A percentile compares a stretch with the other conserved stretches of the same genome.
Evolutionary conservation across 2,329 filamentous ascomycete species (phyloP).

Genomic region (Neonectria hederae): DNA sequence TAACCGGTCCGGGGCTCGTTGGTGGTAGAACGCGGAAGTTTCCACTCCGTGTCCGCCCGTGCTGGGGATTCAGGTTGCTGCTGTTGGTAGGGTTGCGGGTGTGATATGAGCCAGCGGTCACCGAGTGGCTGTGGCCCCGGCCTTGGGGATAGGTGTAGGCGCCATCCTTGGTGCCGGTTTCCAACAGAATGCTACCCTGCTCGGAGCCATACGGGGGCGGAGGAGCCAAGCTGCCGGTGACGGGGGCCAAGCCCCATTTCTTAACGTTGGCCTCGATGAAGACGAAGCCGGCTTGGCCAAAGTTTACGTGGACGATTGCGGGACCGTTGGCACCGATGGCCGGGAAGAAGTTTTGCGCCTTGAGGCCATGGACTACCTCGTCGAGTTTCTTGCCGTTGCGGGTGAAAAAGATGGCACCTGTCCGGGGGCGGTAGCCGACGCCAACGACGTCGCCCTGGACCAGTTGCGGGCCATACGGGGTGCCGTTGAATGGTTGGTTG

Average conservation of each 20-base stretch:
- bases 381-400: conserved; percentile 98
- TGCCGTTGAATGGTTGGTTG: conserved; percentile 89
- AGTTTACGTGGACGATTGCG: conserved; percentile 93
- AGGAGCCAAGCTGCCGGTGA: conserved; percentile 93
- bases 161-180: conserved; percentile 77
- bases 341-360: conserved; percentile 96
- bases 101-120: conserved; percentile 48
- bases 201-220: conserved; percentile 97
- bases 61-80: conserved; percentile 65
- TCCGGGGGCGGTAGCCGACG: conserved; percentile 92
- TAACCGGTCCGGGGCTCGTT: conserved; percentile 86
- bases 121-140: conserved; percentile 59
- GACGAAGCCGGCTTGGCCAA: conserved; percentile 96
- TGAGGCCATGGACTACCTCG: conserved; percentile 91
- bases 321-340: conserved; percentile 96
- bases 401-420: conserved; percentile 96
- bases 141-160: conserved; percentile 55
- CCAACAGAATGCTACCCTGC: conserved; percentile 93
- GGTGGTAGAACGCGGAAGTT: conserved; percentile 80
- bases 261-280: conserved; percentile 99
- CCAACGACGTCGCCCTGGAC: conserved; percentile 96
- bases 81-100: conserved; percentile 57
- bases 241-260: conserved; percentile 97
- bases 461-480: conserved; percentile 82
- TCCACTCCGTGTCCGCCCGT: conserved; percentile 79